A percentile compares a stretch with the other conserved stretches of the same genome.
These are phyloP conservation scores for Teratosphaeria epicoccoides DNA, from an alignment of 2,329 filamentous ascomycete species.

Conservation along the genomic window DNA sequence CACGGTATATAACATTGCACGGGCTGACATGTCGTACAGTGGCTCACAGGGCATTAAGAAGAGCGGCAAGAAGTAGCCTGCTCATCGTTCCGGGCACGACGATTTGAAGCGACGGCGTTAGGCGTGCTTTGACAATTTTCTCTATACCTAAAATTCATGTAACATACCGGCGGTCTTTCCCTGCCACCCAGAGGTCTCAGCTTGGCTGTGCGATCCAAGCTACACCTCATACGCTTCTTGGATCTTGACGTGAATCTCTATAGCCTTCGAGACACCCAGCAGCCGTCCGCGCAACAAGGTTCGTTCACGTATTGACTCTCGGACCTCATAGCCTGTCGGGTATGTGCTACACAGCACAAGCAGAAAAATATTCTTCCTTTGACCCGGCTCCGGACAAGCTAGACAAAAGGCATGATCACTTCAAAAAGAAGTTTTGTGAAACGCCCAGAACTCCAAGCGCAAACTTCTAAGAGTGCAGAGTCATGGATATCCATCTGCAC, in stretches of 20 bases:
- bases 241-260: no score
- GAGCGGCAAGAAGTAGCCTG: conserved; percentile 79
- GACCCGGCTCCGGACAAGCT: neutral
- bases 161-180: neutral
- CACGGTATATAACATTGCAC: neutral
- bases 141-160: neutral
- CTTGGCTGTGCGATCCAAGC: neutral
- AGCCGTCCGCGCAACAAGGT: no score
- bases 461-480: neutral
- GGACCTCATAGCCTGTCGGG: neutral
- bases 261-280: no score
- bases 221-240: no score
- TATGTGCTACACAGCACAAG: neutral
- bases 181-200: neutral
- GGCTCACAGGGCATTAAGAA: conserved; percentile 83
- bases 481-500: neutral
- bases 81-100: neutral
- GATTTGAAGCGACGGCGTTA: conserved; percentile 3
- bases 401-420: neutral
- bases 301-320: neutral
- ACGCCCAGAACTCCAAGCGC: neutral
- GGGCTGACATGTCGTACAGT: neutral
- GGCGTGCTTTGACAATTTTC: neutral
- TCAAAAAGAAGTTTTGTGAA: neutral
- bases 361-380: neutral